phyloP scores from a whole-genome alignment of 495 filamentous ascomycete species.

The Trichocladium antarcticum region DNA sequence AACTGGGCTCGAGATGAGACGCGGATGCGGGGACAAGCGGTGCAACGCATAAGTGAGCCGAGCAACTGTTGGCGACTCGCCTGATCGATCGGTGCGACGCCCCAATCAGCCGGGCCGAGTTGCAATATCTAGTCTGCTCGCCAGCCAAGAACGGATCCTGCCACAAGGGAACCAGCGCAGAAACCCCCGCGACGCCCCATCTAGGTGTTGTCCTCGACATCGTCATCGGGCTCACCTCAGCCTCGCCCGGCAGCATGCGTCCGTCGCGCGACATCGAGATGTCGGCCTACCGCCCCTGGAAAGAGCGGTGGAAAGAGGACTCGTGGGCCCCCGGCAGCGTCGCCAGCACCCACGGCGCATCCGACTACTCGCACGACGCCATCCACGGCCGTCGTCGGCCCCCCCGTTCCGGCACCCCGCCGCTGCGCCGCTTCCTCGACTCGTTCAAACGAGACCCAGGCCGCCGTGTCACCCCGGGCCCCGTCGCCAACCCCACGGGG shows the following conservation, averaged over 20 bases:
- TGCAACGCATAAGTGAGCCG: too few relatives aligned
- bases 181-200: too few relatives aligned
- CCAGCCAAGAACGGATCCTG: too few relatives aligned
- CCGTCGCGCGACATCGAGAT: conserved; percentile 14
- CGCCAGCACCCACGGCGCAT: conserved; percentile 30
- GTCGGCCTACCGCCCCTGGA: conserved; percentile 11
- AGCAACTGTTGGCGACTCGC: too few relatives aligned
- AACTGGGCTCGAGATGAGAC: too few relatives aligned
- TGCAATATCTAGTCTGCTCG: too few relatives aligned
- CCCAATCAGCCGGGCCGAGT: too few relatives aligned
- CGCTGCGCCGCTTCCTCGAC: conserved; percentile 48
- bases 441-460: conserved; percentile 77
- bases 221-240: background rate
- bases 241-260: conserved; percentile 1
- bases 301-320: too few relatives aligned
- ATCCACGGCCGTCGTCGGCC: background rate
- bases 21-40: too few relatives aligned
- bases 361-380: conserved; percentile 24
- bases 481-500: conserved; percentile 34
- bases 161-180: too few relatives aligned
- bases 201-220: too few relatives aligned
- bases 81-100: too few relatives aligned
- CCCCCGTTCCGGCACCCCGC: background rate
- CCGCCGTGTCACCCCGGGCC: conserved; percentile 46
- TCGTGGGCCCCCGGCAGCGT: conserved; percentile 30